Evolutionary conservation across 2,329 filamentous ascomycete species (phyloP).

Genomic region (Aspergillus calidoustus): DNA sequence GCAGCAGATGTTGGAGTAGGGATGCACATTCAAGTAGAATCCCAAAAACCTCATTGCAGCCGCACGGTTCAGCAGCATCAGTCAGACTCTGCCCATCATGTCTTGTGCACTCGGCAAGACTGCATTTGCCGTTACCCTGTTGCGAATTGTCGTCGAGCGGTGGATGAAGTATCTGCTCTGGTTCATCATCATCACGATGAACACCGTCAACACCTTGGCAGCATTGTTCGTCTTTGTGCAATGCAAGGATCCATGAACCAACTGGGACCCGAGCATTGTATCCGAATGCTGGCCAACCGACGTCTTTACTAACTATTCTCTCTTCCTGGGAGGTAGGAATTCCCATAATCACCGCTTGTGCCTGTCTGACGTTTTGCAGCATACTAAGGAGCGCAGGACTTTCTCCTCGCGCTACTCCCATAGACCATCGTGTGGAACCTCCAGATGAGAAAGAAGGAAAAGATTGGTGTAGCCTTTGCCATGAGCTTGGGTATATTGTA

Average conservation of each 20-base stretch:
- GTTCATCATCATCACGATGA: constrained; percentile 32
- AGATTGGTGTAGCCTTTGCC: constrained; percentile 11
- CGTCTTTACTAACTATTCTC: constrained; percentile 27
- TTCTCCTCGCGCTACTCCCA: constrained; percentile 10
- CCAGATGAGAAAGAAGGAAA: constrained; percentile 19
- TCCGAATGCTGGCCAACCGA: constrained; percentile 27
- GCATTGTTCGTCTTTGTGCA: constrained; percentile 29
- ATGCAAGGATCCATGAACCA: constrained; percentile 24
- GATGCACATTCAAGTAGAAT: constrained; percentile 5
- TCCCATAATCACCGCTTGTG: not conserved
- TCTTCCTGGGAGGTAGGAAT: constrained; percentile 27
- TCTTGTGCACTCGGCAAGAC: constrained; percentile 32
- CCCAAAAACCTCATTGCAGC: constrained; percentile 5
- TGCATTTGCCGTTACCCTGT: constrained; percentile 30
- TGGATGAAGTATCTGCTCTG: constrained; percentile 30
- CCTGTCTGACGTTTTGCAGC: constrained; percentile 1
- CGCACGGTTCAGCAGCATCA: constrained; percentile 13
- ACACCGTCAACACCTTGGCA: constrained; percentile 28
- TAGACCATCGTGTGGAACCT: constrained; percentile 16
- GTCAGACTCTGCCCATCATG: constrained; percentile 21
- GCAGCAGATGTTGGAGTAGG: constrained; percentile 12
- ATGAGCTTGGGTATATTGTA: constrained; percentile 17
- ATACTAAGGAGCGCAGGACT: constrained; percentile 13
- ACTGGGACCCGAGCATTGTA: constrained; percentile 25
- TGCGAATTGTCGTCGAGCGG: constrained; percentile 28